Percentiles rank a stretch among this genome's conserved stretches.
phyloP scores from a whole-genome alignment of 768 basidiomycete species.

The Tylopilus balloui region DNA sequence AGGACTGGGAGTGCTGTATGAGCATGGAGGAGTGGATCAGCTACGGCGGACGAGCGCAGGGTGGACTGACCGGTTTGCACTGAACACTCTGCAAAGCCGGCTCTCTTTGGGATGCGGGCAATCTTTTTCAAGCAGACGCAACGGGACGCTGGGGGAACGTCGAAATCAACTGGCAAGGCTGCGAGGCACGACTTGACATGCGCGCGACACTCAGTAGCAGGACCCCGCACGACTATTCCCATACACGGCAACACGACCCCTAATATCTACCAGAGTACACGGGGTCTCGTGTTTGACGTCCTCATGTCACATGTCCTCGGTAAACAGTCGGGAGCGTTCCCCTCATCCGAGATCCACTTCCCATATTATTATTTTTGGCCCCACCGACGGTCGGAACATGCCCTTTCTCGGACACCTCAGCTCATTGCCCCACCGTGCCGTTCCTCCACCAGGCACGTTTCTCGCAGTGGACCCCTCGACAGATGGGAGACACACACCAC shows the following conservation, averaged over 20 bases:
- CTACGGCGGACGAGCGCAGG: not conserved
- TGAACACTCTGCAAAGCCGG: too few relatives aligned
- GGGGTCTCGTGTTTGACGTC: conserved; percentile 20
- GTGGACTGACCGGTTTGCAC: too few relatives aligned
- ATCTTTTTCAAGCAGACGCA: too few relatives aligned
- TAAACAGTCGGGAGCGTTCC: too few relatives aligned
- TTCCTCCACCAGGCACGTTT: not conserved
- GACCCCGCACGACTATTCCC: conserved; percentile 13
- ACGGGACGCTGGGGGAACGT: too few relatives aligned
- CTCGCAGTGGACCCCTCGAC: too few relatives aligned
- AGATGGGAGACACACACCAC: too few relatives aligned
- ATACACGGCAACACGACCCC: conserved; percentile 13
- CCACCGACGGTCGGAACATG: conserved; percentile 1
- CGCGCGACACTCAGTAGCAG: conserved; percentile 9
- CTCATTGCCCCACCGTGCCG: not conserved
- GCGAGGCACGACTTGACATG: conserved; percentile 14
- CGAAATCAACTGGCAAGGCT: not conserved
- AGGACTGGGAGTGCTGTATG: conserved; percentile 9
- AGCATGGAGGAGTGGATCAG: conserved; percentile 12
- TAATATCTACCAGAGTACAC: conserved; percentile 15
- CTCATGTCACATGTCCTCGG: conserved; percentile 21
- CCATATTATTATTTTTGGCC: not conserved
- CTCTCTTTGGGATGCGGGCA: too few relatives aligned
- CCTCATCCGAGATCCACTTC: not conserved
- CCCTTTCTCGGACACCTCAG: conserved; percentile 9